Evolutionary conservation across 129 eudicot genomes (phyloP).

Genomic region (Flaveria trinervia): DNA sequence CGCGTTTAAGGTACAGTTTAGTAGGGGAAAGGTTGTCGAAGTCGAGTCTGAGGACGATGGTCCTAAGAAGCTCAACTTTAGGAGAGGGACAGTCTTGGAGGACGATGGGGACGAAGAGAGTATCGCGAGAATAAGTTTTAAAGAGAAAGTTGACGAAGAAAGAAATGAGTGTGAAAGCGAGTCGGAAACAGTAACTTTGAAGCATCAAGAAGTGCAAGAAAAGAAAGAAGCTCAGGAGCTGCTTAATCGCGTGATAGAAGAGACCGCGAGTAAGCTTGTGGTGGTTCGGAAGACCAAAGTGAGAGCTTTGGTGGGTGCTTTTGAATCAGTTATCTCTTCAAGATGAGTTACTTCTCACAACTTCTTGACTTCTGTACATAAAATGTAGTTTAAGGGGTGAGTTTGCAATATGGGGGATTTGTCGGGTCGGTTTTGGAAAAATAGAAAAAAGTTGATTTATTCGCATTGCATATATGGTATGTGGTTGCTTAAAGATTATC

Average conservation of each 20-base stretch:
- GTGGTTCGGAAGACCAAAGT: slow-evolving; percentile 77
- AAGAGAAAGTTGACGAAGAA: slow-evolving; percentile 17
- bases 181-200: slow-evolving; percentile 50
- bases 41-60: slow-evolving; percentile 41
- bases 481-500: too few species aligned
- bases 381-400: background rate
- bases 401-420: background rate
- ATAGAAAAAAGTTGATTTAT: too few species aligned
- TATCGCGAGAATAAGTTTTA: slow-evolving; percentile 32
- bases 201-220: slow-evolving; percentile 70
- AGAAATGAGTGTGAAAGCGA: slow-evolving; percentile 6
- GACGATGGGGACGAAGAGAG: slow-evolving; percentile 28
- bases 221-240: slow-evolving; percentile 66
- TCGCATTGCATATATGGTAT: too few species aligned
- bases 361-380: background rate
- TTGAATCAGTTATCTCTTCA: slow-evolving; percentile 82
- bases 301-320: slow-evolving; percentile 95
- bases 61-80: slow-evolving; percentile 46
- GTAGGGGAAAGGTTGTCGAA: slow-evolving; percentile 58
- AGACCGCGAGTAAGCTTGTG: slow-evolving; percentile 81
- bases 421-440: background rate
- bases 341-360: slow-evolving; percentile 27
- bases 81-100: slow-evolving; percentile 42
- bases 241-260: slow-evolving; percentile 75
- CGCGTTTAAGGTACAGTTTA: slow-evolving; percentile 41